Evolutionary conservation across 1,284 basidiomycete genomes (phyloP).

Genomic region (Ceratobasidium papillatum): DNA sequence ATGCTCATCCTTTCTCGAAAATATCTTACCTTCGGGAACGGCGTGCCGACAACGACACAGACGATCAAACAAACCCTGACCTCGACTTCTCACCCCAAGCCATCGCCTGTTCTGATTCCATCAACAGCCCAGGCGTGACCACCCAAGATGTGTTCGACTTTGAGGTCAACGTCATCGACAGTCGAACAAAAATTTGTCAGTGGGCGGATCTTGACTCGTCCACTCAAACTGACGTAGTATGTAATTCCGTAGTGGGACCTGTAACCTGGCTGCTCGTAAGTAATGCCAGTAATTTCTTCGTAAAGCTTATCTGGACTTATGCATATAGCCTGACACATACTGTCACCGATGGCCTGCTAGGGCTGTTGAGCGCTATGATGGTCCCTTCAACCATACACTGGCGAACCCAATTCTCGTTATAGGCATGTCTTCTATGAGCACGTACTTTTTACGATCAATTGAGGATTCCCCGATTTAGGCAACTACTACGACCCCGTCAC

Average conservation of each 20-base stretch:
- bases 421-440: not conserved
- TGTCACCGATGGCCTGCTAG: constrained; percentile 28
- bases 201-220: not conserved
- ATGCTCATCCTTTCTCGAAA: not conserved
- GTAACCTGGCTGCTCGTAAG: constrained; percentile 1
- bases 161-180: not conserved
- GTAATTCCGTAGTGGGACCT: not conserved
- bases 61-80: not conserved
- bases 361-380: constrained; percentile 31
- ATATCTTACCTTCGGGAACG: not conserved
- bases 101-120: constrained; percentile 39
- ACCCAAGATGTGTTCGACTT: constrained; percentile 13
- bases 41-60: not conserved
- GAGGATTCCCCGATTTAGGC: not conserved
- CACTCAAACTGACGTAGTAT: not conserved
- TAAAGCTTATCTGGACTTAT: not conserved
- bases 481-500: constrained; percentile 39
- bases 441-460: not conserved
- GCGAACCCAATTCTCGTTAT: constrained; percentile 38
- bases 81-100: constrained; percentile 7
- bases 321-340: not conserved
- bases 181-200: not conserved
- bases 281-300: not conserved
- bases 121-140: constrained; percentile 7
- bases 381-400: constrained; percentile 30